Conservation (phyloP, 257 asterid species). For the Solanum paucissectum region DNA sequence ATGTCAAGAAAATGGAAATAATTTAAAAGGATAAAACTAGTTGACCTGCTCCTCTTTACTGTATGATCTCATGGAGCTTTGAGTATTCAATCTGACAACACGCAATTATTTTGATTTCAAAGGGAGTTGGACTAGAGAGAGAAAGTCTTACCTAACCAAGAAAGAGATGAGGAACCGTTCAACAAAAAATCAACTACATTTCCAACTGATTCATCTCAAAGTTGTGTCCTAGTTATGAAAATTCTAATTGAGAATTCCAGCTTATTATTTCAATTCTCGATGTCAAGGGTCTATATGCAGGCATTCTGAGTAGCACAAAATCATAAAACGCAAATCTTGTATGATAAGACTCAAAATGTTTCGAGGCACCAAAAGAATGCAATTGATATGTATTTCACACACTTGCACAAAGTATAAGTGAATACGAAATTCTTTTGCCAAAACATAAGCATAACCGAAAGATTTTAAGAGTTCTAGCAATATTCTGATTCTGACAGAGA, state of each 20-base stretch:
- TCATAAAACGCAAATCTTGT: background rate
- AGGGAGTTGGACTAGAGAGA: background rate
- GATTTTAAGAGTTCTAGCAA: background rate
- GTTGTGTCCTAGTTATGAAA: background rate
- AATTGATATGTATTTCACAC: too few relatives aligned
- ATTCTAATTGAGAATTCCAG: background rate
- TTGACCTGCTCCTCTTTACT: constrained; percentile 7
- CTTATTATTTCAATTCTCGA: background rate
- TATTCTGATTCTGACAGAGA: background rate
- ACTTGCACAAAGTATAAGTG: background rate
- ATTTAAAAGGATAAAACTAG: background rate
- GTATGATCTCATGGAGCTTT: background rate
- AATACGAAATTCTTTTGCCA: background rate
- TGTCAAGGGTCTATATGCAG: background rate
- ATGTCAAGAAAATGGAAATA: constrained; percentile 8
- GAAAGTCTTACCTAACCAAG: constrained; percentile 39
- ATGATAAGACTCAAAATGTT: background rate
- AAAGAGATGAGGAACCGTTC: constrained; percentile 53
- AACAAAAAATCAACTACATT: constrained; percentile 22
- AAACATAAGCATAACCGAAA: background rate
- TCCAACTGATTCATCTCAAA: background rate
- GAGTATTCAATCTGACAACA: background rate
- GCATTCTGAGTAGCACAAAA: background rate
- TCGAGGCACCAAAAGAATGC: too few relatives aligned
- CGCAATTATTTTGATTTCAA: background rate